A percentile compares a stretch with the other conserved stretches of the same genome.
Conservation (phyloP, 495 filamentous ascomycete species). For the Penicillium subrubescens region DNA sequence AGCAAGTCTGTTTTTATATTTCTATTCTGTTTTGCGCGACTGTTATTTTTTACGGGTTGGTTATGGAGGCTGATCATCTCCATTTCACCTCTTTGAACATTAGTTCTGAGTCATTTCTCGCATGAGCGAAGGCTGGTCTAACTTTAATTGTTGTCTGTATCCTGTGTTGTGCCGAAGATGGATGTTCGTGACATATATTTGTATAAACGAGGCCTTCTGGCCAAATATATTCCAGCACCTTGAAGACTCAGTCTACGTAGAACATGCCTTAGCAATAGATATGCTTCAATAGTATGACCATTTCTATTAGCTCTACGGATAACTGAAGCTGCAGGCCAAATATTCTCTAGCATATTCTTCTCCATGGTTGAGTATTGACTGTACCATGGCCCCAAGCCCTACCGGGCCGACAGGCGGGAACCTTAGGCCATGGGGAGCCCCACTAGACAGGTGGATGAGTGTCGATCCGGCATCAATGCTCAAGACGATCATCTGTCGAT, state of each 20-base stretch:
- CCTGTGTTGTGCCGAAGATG: not conserved
- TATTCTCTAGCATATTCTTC: not conserved
- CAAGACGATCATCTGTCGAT: not conserved
- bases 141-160: conserved; percentile 13
- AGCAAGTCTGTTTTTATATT: conserved; percentile 10
- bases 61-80: not conserved
- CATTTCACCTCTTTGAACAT: conserved; percentile 5
- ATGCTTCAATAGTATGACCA: not conserved
- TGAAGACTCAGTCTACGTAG: not conserved
- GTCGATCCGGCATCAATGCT: not conserved
- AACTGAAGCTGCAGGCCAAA: no score
- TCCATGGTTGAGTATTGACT: not conserved
- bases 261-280: not conserved
- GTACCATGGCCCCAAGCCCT: not conserved
- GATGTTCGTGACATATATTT: conserved; percentile 4
- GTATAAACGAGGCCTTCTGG: not conserved
- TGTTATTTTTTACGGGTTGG: conserved; percentile 9
- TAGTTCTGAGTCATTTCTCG: conserved; percentile 10
- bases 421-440: not conserved
- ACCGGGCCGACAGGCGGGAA: not conserved
- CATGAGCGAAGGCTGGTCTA: conserved; percentile 4
- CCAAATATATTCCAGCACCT: not conserved
- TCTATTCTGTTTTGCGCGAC: conserved; percentile 7
- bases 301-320: not conserved
- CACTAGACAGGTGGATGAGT: not conserved